Evolutionary conservation across 768 basidiomycete genomes (phyloP).

Genomic region (Obba rivulosa): DNA sequence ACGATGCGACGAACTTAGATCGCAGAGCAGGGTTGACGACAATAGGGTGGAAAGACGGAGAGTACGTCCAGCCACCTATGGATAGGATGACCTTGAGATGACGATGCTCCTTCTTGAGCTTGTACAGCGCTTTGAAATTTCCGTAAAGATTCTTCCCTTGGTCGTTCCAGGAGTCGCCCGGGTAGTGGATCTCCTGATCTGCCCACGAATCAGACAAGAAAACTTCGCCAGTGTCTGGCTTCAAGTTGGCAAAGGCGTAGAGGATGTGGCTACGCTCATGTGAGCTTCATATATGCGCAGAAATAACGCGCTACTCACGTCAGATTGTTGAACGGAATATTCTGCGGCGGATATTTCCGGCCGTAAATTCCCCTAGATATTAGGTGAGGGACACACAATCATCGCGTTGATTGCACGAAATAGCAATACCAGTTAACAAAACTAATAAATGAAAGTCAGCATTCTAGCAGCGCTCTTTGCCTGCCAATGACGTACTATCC

Average conservation of each 20-base stretch:
- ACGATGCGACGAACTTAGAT: slow-evolving; percentile 72
- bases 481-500: slow-evolving; percentile 61
- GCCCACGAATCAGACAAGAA: slow-evolving; percentile 88
- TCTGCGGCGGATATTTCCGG: slow-evolving; percentile 82
- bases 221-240: slow-evolving; percentile 80
- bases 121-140: slow-evolving; percentile 90
- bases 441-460: slow-evolving; percentile 29
- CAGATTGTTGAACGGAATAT: slow-evolving; percentile 78
- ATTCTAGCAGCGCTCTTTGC: slow-evolving; percentile 2
- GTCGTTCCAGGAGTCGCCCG: slow-evolving; percentile 94
- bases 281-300: neutral
- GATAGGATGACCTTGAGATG: slow-evolving; percentile 78
- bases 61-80: slow-evolving; percentile 96
- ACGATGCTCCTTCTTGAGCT: slow-evolving; percentile 81
- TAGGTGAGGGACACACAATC: neutral
- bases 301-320: slow-evolving; percentile 49
- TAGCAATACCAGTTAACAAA: slow-evolving; percentile 68
- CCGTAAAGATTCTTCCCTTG: slow-evolving; percentile 87
- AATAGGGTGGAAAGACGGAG: slow-evolving; percentile 79
- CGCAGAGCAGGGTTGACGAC: slow-evolving; percentile 61
- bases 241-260: slow-evolving; percentile 90
- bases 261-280: slow-evolving; percentile 62
- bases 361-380: slow-evolving; percentile 85
- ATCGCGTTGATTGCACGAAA: neutral
- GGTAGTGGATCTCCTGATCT: slow-evolving; percentile 96